phyloP scores from a whole-genome alignment of 192 early-diverging fungal genomes.

The Mortierella alpina region DNA sequence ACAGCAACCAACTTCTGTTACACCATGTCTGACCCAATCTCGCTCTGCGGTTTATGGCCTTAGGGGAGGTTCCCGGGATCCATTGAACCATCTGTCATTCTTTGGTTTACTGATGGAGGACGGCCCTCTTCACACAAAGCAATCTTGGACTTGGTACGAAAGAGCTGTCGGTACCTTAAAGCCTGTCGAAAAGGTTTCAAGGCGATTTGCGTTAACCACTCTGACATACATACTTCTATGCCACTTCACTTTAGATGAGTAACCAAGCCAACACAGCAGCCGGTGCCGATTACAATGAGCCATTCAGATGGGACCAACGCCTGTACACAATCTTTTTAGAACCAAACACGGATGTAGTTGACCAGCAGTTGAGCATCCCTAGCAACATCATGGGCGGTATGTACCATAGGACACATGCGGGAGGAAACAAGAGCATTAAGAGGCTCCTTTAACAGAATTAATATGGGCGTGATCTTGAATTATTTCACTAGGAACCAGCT shows the following conservation, averaged over 20 bases:
- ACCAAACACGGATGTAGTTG: constrained; percentile 58
- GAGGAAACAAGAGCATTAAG: background rate
- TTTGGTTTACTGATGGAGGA: constrained; percentile 86
- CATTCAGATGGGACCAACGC: constrained; percentile 88
- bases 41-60: no score
- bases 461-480: no score
- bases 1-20: no score
- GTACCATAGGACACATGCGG: no score
- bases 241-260: constrained; percentile 60
- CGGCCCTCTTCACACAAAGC: constrained; percentile 61
- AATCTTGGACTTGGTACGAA: constrained; percentile 54
- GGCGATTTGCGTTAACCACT: no score
- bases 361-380: constrained; percentile 70
- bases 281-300: constrained; percentile 77
- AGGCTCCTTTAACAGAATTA: no score
- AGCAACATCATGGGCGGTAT: constrained; percentile 77
- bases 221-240: background rate
- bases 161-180: no score
- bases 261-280: constrained; percentile 72
- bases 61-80: constrained; percentile 75
- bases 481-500: constrained; percentile 38
- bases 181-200: no score
- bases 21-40: no score
- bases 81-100: constrained; percentile 72
- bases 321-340: constrained; percentile 74